These are phyloP conservation scores for Trichoderma hamatum DNA, from an alignment of 2,329 filamentous ascomycete genomes.

Conservation along the genomic window DNA sequence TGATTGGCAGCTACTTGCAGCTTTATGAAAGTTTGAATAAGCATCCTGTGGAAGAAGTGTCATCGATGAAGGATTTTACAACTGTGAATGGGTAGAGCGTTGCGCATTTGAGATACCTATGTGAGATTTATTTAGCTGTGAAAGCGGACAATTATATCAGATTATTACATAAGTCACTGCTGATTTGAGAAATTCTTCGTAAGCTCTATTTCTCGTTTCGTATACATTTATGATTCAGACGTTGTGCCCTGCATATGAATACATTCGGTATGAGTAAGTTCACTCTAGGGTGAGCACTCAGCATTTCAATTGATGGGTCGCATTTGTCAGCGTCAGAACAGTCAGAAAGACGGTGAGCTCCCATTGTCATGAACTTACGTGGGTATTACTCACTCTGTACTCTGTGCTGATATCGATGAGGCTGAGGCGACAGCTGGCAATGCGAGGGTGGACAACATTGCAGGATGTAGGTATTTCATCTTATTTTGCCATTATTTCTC, in stretches of 20 bases:
- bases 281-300: background rate
- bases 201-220: too few relatives aligned
- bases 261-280: background rate
- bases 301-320: background rate
- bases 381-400: background rate
- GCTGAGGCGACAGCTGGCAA: background rate
- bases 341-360: slow-evolving; percentile 12
- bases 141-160: background rate
- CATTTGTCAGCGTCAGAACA: slow-evolving; percentile 15
- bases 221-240: background rate
- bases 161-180: background rate
- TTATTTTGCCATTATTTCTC: background rate
- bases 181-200: background rate
- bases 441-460: background rate
- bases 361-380: background rate
- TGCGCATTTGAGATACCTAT: background rate
- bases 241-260: background rate
- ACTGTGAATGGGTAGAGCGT: background rate
- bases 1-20: slow-evolving; percentile 36
- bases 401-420: background rate
- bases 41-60: slow-evolving; percentile 27
- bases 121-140: background rate
- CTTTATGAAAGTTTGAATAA: slow-evolving; percentile 31
- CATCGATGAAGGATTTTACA: slow-evolving; percentile 1
- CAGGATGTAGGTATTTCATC: too few relatives aligned